Base-by-base conservation (phyloP, 768 basidiomycete species). In the Auricularia cornea region DNA sequence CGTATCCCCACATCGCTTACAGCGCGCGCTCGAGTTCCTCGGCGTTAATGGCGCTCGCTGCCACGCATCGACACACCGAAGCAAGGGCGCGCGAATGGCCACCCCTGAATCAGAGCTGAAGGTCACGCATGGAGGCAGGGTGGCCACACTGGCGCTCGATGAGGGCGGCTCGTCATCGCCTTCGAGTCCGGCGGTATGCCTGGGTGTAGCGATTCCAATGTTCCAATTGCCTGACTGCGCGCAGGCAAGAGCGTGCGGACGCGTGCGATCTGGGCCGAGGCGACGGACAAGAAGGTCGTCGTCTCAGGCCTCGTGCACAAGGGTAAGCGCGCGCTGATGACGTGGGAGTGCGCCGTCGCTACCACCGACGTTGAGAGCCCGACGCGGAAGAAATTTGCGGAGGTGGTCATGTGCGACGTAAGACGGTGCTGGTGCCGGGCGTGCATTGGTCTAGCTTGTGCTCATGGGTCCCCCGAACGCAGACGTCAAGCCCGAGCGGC, bases 321-420 rank as follows among this genome's bases (percentile, higher is more conserved):
- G 23, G 65, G 78, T 66, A 74, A 76, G 62, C 79, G 78, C 56
- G 72, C 69, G 2, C 66, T 60, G 51, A 56, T 20, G 30, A 33
- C 11, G 20, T 52, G 54, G n/a, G n/a, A 56, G 3, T 59, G 32
- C 71, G 29, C 72, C 88, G 32, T 70, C 1, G 73, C 71, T 16
- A 65, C 70, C 29, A 62, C 64, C 3, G 73, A 80, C 57, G 71
- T 71, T 16, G 66, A 69, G 29, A 62, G 64, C 4, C 79, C 79
- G n/a, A n/a, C n/a, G n/a, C n/a, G n/a, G 2, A 65, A 73, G 23
- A 75, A 80, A 60, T 92, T 89, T 86, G 79, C 80, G 18, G 76
- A 78, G 59, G 70, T 74, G 3, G 72, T 89, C 26, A 80, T 88
- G 79, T 4, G 71, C 76, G 33, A 81, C 87, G 11, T 92, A 93